Base-by-base conservation (phyloP, 495 filamentous ascomycete species). In the Lasiosphaeria miniovina region DNA sequence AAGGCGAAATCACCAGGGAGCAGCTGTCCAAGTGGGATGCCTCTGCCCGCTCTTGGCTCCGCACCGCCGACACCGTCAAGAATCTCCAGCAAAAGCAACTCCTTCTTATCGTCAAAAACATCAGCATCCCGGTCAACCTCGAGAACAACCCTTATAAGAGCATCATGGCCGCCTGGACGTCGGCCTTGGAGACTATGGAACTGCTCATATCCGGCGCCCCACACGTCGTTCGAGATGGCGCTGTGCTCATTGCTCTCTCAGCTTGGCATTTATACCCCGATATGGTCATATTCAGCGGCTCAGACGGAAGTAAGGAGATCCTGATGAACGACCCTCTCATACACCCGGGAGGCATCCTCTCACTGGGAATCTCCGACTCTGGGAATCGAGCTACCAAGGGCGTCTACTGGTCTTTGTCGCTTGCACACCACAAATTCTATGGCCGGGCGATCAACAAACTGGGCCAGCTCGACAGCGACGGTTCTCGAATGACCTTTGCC, bases 251-350 rank as follows among this genome's bases (percentile, higher is more conserved):
- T 5, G 73, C 51, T 9, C 61, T 77, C 4, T 61, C 58, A 7
- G 60, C 72, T 4, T 77, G 73, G 75, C 72, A 77, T 60, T n/a
- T 77, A 5, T 77, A 72, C 60, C 72, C 73, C 1, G 63, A 77
- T 53, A 65, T 77, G 31, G 36, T 65, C 4, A 68, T 75, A 3
- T 54, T 69, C 11, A 52, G 32, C 51, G 57, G 57, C 6, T 33
- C 40, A 31, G 5, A 55, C n/a, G 36, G 33, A 32, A 24, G 55
- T 15, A 52, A 36, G 34, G 51, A 67, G 9, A 38, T 73, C 24
- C 24, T 36, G 32, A 61, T 68, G 45, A 64, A 66, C 11, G 73
- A 74, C 55, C 43, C 50, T 10, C 48, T 72, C 7, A 57, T 75
- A 17, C 43, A 49, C 4, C 36, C 54, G 8, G 65, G 68, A 10